phyloP scores from a whole-genome alignment of 2,329 filamentous ascomycete species.

The Diaporthe aspalathi region DNA sequence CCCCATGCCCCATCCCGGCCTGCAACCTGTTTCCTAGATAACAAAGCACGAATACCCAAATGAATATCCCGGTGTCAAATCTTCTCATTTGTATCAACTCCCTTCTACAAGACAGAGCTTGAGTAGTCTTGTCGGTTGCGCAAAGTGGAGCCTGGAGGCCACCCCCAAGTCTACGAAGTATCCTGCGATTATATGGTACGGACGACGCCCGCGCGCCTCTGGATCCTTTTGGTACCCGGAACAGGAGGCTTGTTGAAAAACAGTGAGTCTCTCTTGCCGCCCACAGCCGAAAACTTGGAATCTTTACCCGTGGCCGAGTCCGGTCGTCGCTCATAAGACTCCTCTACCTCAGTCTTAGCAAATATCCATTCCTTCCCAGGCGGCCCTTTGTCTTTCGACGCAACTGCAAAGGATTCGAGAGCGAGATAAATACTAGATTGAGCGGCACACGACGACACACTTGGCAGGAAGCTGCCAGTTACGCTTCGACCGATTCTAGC shows the following conservation, averaged over 20 bases:
- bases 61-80: slow-evolving; percentile 34
- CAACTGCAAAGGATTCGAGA: slow-evolving; percentile 29
- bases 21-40: slow-evolving; percentile 41
- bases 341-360: slow-evolving; percentile 1
- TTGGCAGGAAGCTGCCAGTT: slow-evolving; percentile 49
- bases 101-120: slow-evolving; percentile 34
- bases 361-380: slow-evolving; percentile 3
- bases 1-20: slow-evolving; percentile 37
- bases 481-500: slow-evolving; percentile 49
- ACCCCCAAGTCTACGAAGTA: slow-evolving; percentile 23
- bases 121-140: slow-evolving; percentile 18
- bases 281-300: slow-evolving; percentile 19
- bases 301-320: slow-evolving; percentile 24
- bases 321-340: slow-evolving; percentile 1
- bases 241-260: slow-evolving; percentile 4
- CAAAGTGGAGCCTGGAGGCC: slow-evolving; percentile 34
- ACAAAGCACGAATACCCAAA: slow-evolving; percentile 39
- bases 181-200: slow-evolving; percentile 19
- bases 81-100: slow-evolving; percentile 29
- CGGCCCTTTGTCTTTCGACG: slow-evolving; percentile 8
- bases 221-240: slow-evolving; percentile 3
- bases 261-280: slow-evolving; percentile 31
- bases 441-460: slow-evolving; percentile 42
- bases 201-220: slow-evolving; percentile 26
- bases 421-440: slow-evolving; percentile 32